Evolutionary conservation across 2,329 filamentous ascomycete species (phyloP), one percentile per base, ranked within the genome.

Genomic region (Curvularia sp.): DNA sequence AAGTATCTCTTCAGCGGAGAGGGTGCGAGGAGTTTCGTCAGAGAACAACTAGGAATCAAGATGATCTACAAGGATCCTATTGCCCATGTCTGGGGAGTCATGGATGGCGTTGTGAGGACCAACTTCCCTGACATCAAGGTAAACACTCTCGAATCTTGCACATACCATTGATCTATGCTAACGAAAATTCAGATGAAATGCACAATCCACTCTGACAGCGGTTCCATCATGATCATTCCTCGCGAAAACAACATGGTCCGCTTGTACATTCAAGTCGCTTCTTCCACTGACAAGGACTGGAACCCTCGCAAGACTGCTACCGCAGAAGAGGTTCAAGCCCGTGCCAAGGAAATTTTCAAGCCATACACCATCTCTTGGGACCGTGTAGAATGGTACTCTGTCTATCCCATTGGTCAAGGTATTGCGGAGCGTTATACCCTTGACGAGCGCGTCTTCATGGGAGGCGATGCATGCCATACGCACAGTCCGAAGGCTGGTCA

Each of bases 401-500:
- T 87, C 25, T 88, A 88, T 70, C 86, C 86, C 0, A 88, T 88
- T 59, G 86, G 86, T 13, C 86, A 88, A 72, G 86, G 86, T 62
- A 87, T 88, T 54, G 82, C 86, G n/a, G 85, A 88, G 68, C 81
- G 81, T 57, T 88, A 88, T 69, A 88, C 86, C 3, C 77, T 88
- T 39, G 86, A 88, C 65, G 84, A 88, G 76, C 84, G 86, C 5
- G 82, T 88, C 28, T 88, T 88, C 77, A 87, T 88, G 83, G 86
- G 86, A 53, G 86, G 86, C 46, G 86, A 88, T 72, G 84, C 82
- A 61, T 88, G 86, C 77, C 86, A 88, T 73, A 88, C 86, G 2
- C 86, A 88, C 74, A 72, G 80, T 54, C 86, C 86, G 53, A 89
- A 88, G 75, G 86, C 86, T 13, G 86, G 86, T 15, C 86, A 88